phyloP scores from a whole-genome alignment of 164 flowering plant species.

The Aristolochia contorta region DNA sequence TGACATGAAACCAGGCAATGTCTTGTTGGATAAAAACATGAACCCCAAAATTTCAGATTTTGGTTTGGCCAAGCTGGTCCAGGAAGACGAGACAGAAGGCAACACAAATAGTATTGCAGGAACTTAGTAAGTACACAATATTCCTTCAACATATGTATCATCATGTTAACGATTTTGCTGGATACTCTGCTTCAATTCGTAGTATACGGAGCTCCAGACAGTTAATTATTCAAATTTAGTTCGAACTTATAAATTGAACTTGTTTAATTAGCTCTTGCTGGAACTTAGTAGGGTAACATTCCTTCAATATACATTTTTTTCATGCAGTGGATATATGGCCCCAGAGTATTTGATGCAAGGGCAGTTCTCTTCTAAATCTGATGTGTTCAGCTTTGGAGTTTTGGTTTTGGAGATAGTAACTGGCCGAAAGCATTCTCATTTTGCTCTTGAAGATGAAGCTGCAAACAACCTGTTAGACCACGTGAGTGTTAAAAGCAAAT shows the following conservation, averaged over 20 bases:
- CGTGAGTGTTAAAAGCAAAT: too few species aligned
- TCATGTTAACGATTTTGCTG: too few species aligned
- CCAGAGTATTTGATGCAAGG: background rate
- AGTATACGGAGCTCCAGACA: too few species aligned
- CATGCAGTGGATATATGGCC: too few species aligned
- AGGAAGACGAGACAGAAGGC: constrained; percentile 15
- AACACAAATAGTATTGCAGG: constrained; percentile 23
- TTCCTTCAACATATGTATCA: too few species aligned
- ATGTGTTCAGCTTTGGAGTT: constrained; percentile 8
- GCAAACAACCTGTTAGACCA: background rate
- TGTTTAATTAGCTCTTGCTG: too few species aligned
- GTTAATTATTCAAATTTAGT: too few species aligned
- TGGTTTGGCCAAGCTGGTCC: constrained; percentile 24
- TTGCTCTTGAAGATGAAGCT: background rate
- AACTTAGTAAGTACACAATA: constrained; percentile 33
- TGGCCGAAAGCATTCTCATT: too few species aligned
- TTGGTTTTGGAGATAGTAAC: constrained; percentile 9
- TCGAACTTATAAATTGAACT: too few species aligned
- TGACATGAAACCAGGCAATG: constrained; percentile 25
- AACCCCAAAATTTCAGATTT: constrained; percentile 37
- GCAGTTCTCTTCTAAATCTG: background rate
- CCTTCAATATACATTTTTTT: too few species aligned
- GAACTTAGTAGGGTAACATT: too few species aligned
- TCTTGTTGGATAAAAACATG: constrained; percentile 22
- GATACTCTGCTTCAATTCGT: too few species aligned